Evolutionary conservation across 1,284 basidiomycete species (phyloP), one percentile per base, ranked within the genome.

Genomic region (Trametes sp.): DNA sequence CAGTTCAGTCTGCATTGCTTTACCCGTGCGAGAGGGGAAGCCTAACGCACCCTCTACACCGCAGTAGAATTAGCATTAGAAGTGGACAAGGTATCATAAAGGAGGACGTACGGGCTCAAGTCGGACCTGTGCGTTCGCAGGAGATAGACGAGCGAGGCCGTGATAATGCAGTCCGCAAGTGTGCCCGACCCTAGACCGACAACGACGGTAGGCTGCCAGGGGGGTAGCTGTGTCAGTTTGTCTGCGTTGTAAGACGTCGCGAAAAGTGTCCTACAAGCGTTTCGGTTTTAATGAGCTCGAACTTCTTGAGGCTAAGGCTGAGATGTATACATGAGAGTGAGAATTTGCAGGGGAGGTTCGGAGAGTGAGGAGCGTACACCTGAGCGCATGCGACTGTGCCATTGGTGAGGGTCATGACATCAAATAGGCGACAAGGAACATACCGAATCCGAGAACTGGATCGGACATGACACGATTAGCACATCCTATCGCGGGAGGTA

Each of bases 161-260:
- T 67, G 60, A 67, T 67, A 45, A 67, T 55, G 46, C 56, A 62
- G 42, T 67, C 65, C 8, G 65, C 65, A 0, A 67, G 46, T 10
- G 62, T 67, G 1, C 65, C 65, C 9, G 62, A 54, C 16, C 65
- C 62, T 14, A 67, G 52, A 0, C 57, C 65, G 16, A 45, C 41
- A 9, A 60, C 60, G 9, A 67, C 65, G 7, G 53, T 33, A 6
- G 54, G 36, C 61, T 63, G 21, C 1, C 8, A n/a, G n/a, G n/a
- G n/a, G n/a, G n/a, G n/a, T n/a, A n/a, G n/a, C n/a, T n/a, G n/a
- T n/a, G n/a, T n/a, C n/a, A n/a, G n/a, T n/a, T n/a, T n/a, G n/a
- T n/a, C n/a, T n/a, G n/a, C n/a, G n/a, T n/a, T n/a, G n/a, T n/a
- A n/a, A n/a, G n/a, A n/a, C n/a, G n/a, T n/a, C n/a, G 38, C 38